phyloP scores from a whole-genome alignment of 2,329 filamentous ascomycete species.

The Coniochaeta pulveracea region DNA sequence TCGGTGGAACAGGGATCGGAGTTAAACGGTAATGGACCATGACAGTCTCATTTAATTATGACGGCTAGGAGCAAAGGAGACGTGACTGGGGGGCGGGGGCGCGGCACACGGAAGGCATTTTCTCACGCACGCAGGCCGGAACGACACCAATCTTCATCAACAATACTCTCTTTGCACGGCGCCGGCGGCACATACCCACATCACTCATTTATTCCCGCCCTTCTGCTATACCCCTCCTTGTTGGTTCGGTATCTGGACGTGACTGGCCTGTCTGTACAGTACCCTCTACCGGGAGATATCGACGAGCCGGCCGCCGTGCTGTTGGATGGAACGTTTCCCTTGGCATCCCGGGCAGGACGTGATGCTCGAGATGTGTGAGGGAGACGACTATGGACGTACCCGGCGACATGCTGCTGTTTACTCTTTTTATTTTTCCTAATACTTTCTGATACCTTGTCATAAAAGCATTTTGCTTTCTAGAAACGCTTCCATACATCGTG shows the following conservation, averaged over 20 bases:
- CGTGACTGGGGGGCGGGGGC: not conserved
- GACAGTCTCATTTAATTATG: conserved; percentile 1
- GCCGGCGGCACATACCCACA: conserved; percentile 3
- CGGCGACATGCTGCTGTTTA: conserved; percentile 3
- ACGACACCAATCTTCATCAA: conserved; percentile 1
- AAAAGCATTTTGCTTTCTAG: too few relatives aligned
- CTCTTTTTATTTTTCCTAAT: conserved; percentile 8
- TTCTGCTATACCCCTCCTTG: not conserved
- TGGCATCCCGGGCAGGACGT: conserved; percentile 1
- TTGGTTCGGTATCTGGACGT: conserved; percentile 3
- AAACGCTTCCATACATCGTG: too few relatives aligned
- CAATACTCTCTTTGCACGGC: not conserved
- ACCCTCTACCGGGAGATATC: too few relatives aligned
- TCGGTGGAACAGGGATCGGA: too few relatives aligned
- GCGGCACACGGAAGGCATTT: too few relatives aligned
- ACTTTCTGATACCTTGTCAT: conserved; percentile 11
- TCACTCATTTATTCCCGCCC: too few relatives aligned
- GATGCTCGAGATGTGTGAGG: conserved; percentile 3
- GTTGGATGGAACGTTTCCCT: conserved; percentile 1
- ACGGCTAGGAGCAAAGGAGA: not conserved
- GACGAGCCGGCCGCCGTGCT: not conserved
- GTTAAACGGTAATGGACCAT: not conserved
- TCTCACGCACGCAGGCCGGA: too few relatives aligned
- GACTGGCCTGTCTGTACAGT: too few relatives aligned
- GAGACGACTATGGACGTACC: conserved; percentile 1